These are phyloP conservation scores for Fraxinus nigra DNA, from an alignment of 305 asterid genomes.

Conservation along the genomic window DNA sequence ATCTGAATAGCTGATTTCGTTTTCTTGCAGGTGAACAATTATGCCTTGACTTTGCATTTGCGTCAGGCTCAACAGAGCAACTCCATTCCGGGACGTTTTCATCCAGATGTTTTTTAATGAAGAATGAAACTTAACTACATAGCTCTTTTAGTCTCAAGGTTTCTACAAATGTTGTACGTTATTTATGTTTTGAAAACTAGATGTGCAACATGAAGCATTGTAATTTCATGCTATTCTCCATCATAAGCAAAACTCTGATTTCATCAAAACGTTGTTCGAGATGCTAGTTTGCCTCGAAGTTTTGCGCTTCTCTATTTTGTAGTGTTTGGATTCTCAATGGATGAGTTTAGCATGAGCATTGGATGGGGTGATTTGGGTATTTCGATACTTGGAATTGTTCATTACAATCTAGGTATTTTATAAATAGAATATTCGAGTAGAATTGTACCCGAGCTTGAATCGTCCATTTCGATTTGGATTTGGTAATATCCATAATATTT, in stretches of 20 bases:
- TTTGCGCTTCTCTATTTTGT: neutral
- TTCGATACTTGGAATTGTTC: too few relatives aligned
- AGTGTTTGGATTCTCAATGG: neutral
- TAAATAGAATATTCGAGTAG: too few relatives aligned
- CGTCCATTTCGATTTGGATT: too few relatives aligned
- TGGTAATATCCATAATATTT: neutral
- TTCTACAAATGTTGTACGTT: neutral
- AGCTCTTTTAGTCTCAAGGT: neutral
- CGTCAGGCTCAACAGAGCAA: slow-evolving; percentile 65
- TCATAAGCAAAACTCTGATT: neutral
- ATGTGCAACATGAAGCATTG: neutral
- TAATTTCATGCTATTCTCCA: neutral
- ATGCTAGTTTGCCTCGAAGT: neutral
- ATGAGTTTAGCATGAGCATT: neutral
- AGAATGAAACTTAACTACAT: neutral
- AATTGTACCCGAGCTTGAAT: neutral
- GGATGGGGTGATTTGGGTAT: neutral
- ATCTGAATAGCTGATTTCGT: neutral
- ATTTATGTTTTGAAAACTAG: neutral
- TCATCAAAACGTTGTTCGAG: neutral
- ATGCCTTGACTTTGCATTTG: slow-evolving; percentile 68
- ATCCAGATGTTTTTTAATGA: slow-evolving; percentile 69
- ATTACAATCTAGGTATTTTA: neutral
- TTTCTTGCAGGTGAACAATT: slow-evolving; percentile 66
- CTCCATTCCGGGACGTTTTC: slow-evolving; percentile 56